Base-by-base conservation (phyloP, 495 filamentous ascomycete species). In the Aspergillus haitiensis region DNA sequence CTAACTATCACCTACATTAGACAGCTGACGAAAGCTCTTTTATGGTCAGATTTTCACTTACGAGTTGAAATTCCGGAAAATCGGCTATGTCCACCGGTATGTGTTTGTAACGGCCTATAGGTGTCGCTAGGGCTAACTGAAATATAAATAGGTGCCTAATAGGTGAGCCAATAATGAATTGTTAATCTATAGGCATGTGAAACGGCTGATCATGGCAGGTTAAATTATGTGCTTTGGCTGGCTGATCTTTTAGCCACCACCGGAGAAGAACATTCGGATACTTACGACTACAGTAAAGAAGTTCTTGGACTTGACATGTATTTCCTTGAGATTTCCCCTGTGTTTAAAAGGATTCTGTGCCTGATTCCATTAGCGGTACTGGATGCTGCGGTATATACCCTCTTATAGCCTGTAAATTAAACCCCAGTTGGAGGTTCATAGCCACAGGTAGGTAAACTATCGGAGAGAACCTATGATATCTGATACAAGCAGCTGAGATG, bases 361-460 rank as follows among this genome's bases (percentile, higher is more conserved):
- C 56, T 61, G 37, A 64, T 66, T 57, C 31, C 11, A 36, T 7
- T 39, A 85, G 83, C 63, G 94, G 94, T 52, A 95, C 90, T 4
- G 94, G 94, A 35, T 90, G 94, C 13, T 93, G 89, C 61, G 85
- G 85, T 66, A 96, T 98, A 57, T 98, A 98, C 71, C 88, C 94
- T 4, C 79, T 98, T 1, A 81, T 98, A 6, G 89, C 84, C n/a
- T 91, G 88, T 59, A 65, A 74, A 4, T 80, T 86, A 51, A 80
- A 91, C 4, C 79, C 82, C 0, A 65, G 69, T 16, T 97, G 92
- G 91, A 78, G 67, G 27, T 93, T 94, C 60, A 55, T 87, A 10
- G 90, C 83, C 5, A 92, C 88, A 52, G 86, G 86, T 88, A 64
- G 49, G 63, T 51, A 11, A 33, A 10, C 6, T 15, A 15, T 33